phyloP scores from a whole-genome alignment of 1,139 yeast genomes.

The Blastobotrys serpentis region DNA sequence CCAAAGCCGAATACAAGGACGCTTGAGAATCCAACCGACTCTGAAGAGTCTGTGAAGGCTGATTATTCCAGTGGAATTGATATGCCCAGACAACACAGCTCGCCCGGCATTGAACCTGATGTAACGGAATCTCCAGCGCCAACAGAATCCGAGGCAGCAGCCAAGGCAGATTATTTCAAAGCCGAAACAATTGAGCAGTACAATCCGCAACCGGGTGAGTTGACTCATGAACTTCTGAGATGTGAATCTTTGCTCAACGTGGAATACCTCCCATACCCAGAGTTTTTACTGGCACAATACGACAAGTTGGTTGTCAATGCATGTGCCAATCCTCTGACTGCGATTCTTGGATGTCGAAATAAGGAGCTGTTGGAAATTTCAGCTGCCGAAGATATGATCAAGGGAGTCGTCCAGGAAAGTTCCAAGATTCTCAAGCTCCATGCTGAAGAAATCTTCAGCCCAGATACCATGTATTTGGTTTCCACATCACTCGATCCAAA shows the following conservation, averaged over 20 bases:
- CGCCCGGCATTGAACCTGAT: constrained; percentile 16
- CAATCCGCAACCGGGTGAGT: constrained; percentile 9
- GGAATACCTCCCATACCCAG: constrained; percentile 49
- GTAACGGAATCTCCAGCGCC: constrained; percentile 14
- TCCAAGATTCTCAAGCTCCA: constrained; percentile 33
- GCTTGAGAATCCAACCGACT: constrained; percentile 20
- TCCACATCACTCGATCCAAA: constrained; percentile 42
- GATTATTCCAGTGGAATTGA: constrained; percentile 12
- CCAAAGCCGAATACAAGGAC: constrained; percentile 8
- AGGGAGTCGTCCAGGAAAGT: constrained; percentile 33
- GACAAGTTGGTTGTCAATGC: constrained; percentile 75
- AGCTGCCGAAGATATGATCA: constrained; percentile 20
- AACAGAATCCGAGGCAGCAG: constrained; percentile 22
- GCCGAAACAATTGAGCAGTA: constrained; percentile 11
- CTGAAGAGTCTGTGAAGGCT: constrained; percentile 24
- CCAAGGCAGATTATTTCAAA: constrained; percentile 23
- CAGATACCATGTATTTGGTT: constrained; percentile 24
- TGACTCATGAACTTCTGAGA: background rate
- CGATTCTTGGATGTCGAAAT: constrained; percentile 66
- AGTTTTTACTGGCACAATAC: constrained; percentile 60
- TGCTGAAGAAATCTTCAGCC: constrained; percentile 29
- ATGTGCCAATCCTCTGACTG: constrained; percentile 73
- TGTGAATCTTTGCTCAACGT: constrained; percentile 41
- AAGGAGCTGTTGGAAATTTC: constrained; percentile 54
- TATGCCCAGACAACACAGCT: constrained; percentile 2